Evolutionary conservation across 179 eudicot genomes (phyloP), one percentile per base, ranked within the genome.

Genomic region (Beta corolliflora): DNA sequence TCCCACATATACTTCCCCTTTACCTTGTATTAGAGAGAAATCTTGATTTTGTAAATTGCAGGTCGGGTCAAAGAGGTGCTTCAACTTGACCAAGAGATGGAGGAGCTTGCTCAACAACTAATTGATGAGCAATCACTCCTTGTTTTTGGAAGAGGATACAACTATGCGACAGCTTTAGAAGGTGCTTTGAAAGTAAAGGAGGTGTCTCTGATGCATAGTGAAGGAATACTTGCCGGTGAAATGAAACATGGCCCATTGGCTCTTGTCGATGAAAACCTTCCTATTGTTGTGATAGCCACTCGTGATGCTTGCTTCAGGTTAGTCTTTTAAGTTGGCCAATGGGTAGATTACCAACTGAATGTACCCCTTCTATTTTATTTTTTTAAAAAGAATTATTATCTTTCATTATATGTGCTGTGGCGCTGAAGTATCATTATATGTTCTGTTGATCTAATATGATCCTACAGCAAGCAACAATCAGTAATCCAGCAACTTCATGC

Each of bases 211-310:
- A 96, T 96, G 98, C 99, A 96, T 84, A 94, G 99, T 83, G 99
- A 96, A 87, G 97, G 98, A 81, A 94, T 96, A 83, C 99, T 96
- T 85, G 99, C 99, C 29, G 98, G 98, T 54, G 99, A 97, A 88
- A 97, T 97, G 99, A 97, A 94, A 80, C 98, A 97, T 80, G 98
- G 97, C 56, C 99, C 99, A 16, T 80, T 97, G 75, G 98, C 98
- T 36, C 88, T 94, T 77, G 99, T 97, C 11, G 97, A 97, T 71
- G 95, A 97, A 85, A 92, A 81, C 81, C 97, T 97, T 70, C 98
- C 98, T 44, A 97, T 97, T 74, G 80, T 97, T 80, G 99, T 97
- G 36, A 90, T 94, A 80, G 98, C 99, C 58, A 94, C 99, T 75
- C 97, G 86, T 63, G 99, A 96, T 87, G 85, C 88, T 86, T 96